These are phyloP conservation scores for Penicillium sp. DNA, from an alignment of 2,329 filamentous ascomycete genomes.

Conservation along the genomic window DNA sequence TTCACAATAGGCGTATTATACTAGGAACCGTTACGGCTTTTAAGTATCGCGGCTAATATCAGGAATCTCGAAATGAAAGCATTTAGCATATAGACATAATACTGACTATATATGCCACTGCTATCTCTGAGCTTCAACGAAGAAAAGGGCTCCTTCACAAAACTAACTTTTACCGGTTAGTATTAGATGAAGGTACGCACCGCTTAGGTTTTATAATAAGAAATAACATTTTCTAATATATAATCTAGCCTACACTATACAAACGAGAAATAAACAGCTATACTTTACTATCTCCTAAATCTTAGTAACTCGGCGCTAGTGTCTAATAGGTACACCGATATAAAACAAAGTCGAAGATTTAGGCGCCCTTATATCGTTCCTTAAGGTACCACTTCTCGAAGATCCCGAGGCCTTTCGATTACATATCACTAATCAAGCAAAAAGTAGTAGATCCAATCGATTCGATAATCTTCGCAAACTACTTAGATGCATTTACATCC, in stretches of 20 bases:
- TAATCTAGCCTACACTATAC: neutral
- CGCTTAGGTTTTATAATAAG: neutral
- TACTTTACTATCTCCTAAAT: neutral
- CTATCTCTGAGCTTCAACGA: neutral
- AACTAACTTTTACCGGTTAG: neutral
- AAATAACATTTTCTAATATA: neutral
- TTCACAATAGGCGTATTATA: neutral
- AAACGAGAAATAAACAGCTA: neutral
- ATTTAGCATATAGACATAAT: neutral
- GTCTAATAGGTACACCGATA: neutral
- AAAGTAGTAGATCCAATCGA: neutral
- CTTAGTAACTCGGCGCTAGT: neutral
- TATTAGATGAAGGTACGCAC: neutral
- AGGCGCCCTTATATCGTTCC: neutral
- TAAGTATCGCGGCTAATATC: neutral
- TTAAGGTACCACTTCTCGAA: neutral
- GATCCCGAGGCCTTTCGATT: neutral
- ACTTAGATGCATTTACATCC: neutral
- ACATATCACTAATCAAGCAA: neutral
- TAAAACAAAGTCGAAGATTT: neutral
- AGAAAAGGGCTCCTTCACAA: neutral
- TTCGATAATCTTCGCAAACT: neutral
- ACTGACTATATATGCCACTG: neutral
- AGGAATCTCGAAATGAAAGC: neutral
- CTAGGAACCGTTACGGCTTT: neutral